Conservation (phyloP, 2,329 filamentous ascomycete species). For the Microcyclosporella mali region DNA sequence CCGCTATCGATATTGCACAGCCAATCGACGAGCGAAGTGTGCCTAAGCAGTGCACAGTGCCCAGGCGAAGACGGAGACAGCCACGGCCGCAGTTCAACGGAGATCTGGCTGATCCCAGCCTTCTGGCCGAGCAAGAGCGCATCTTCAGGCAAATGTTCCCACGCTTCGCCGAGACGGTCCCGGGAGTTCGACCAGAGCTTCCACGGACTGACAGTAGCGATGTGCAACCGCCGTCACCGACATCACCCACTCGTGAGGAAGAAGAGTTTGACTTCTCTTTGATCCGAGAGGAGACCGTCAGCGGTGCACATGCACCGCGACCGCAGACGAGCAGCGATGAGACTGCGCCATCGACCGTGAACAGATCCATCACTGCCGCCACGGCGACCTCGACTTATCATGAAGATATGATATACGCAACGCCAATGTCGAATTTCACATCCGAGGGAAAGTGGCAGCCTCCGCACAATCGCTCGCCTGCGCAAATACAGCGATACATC, state of each 20-base stretch:
- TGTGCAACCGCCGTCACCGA: conserved; percentile 6
- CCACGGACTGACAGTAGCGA: conserved; percentile 10
- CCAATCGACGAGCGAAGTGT: conserved; percentile 61
- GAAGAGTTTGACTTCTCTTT: conserved; percentile 32
- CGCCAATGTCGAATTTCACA: conserved; percentile 27
- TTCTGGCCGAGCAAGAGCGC: conserved; percentile 45
- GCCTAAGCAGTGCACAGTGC: conserved; percentile 42
- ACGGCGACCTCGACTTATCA: conserved; percentile 21
- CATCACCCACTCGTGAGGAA: conserved; percentile 25
- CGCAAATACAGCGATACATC: conserved; percentile 41
- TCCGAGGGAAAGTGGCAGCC: conserved; percentile 32
- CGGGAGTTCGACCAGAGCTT: conserved; percentile 4
- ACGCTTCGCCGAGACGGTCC: conserved; percentile 29
- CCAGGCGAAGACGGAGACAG: conserved; percentile 36
- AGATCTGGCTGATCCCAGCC: conserved; percentile 30
- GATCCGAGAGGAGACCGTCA: conserved; percentile 28
- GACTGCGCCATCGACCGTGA: conserved; percentile 17
- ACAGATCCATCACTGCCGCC: conserved; percentile 23
- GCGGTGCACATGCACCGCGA: neutral
- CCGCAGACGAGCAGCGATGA: conserved; percentile 6
- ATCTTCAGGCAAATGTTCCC: conserved; percentile 45
- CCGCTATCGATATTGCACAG: conserved; percentile 65
- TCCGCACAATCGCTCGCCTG: conserved; percentile 29
- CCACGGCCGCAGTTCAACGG: conserved; percentile 28
- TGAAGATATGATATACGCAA: conserved; percentile 30